These are phyloP conservation scores for Ceratopteris richardii DNA, from an alignment of 75 land plant species.

Conservation along the genomic window DNA sequence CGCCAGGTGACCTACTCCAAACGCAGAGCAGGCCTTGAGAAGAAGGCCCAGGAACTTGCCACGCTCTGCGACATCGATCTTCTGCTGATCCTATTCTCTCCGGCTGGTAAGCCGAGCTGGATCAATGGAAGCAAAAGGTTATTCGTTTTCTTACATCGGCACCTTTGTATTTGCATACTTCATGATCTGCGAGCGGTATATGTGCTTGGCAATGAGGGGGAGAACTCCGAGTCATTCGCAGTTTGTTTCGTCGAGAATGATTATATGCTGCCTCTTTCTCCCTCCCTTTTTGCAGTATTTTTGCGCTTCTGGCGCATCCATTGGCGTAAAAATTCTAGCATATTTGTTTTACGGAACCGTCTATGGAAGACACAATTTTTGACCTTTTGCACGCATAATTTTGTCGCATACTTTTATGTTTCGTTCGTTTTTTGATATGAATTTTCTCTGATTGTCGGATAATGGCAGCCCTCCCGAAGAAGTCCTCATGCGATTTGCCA, in stretches of 20 bases:
- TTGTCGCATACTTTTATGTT: no score
- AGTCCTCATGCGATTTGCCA: constrained; percentile 47
- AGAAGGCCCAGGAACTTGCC: constrained; percentile 64
- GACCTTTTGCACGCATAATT: no score
- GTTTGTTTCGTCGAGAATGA: not conserved
- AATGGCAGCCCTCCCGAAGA: constrained; percentile 33
- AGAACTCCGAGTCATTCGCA: not conserved
- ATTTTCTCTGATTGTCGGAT: not conserved
- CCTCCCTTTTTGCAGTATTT: not conserved
- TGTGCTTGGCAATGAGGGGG: not conserved
- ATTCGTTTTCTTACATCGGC: no score
- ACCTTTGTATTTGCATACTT: not conserved
- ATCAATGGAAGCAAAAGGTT: constrained; percentile 37
- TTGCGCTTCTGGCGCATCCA: not conserved
- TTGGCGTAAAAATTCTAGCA: no score
- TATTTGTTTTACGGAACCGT: no score
- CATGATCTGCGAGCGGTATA: not conserved
- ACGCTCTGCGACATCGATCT: constrained; percentile 58
- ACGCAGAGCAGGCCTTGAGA: constrained; percentile 46
- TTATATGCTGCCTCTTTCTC: not conserved
- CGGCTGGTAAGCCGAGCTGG: constrained; percentile 43
- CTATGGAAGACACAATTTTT: no score
- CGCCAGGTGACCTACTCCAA: constrained; percentile 56
- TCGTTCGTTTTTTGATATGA: no score
- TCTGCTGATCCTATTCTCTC: constrained; percentile 58